These are phyloP conservation scores for Trichoderma breve DNA, from an alignment of 2,329 filamentous ascomycete genomes.

Conservation along the genomic window DNA sequence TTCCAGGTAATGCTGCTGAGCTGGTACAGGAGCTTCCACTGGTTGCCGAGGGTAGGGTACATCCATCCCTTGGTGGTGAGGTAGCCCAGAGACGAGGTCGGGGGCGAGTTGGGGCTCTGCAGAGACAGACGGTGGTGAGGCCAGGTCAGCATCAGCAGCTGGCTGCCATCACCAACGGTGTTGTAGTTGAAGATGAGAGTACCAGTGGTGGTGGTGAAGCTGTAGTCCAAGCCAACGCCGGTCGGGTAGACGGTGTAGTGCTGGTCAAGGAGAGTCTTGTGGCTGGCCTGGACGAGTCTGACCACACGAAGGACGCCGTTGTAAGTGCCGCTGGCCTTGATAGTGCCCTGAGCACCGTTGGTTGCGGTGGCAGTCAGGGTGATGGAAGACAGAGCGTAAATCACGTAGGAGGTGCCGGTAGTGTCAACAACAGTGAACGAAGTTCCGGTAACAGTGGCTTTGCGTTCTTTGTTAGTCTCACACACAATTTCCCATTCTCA, in stretches of 20 bases:
- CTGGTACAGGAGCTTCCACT: conserved; percentile 26
- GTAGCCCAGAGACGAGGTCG: conserved; percentile 24
- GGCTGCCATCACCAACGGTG: conserved; percentile 23
- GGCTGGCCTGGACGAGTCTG: conserved; percentile 24
- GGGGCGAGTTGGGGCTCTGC: conserved; percentile 25
- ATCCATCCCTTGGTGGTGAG: conserved; percentile 30
- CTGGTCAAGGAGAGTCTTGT: conserved; percentile 26
- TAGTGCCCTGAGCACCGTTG: conserved; percentile 20
- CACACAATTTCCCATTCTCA: background rate
- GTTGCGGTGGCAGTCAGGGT: conserved; percentile 25
- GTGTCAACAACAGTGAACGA: conserved; percentile 27
- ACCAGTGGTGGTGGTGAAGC: conserved; percentile 24
- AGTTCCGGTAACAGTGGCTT: conserved; percentile 25
- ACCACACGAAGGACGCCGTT: conserved; percentile 26
- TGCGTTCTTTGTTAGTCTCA: background rate
- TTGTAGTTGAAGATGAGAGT: conserved; percentile 26
- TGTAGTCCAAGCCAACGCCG: conserved; percentile 23
- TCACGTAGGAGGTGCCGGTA: conserved; percentile 25
- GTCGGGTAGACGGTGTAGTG: conserved; percentile 27
- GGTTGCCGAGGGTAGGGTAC: conserved; percentile 26
- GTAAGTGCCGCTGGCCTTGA: conserved; percentile 22
- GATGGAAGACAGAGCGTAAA: conserved; percentile 27
- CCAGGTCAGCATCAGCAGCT: conserved; percentile 28
- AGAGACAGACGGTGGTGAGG: conserved; percentile 27
- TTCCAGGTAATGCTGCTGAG: conserved; percentile 26